phyloP scores from a whole-genome alignment of 2,329 filamentous ascomycete species.

The Helotiales sp. region DNA sequence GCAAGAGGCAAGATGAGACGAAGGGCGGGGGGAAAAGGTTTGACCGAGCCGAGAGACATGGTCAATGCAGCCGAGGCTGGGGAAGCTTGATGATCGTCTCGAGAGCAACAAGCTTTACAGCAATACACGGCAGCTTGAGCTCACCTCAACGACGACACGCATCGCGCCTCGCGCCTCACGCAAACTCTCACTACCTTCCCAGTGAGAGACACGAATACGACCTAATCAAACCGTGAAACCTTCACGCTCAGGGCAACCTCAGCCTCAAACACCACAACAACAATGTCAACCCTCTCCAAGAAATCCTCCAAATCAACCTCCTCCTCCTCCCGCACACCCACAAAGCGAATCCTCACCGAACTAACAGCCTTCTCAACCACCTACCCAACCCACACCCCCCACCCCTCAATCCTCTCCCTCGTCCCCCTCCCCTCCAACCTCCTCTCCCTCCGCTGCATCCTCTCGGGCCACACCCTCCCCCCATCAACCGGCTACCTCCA shows the following conservation, averaged over 20 bases:
- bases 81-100: background rate
- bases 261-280: background rate
- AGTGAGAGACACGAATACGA: too few species aligned
- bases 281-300: background rate
- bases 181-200: too few species aligned
- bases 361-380: conserved; percentile 40
- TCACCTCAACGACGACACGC: background rate
- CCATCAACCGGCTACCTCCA: conserved; percentile 35
- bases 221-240: too few species aligned
- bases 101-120: background rate
- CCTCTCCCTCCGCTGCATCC: conserved; percentile 58
- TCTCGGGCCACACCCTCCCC: conserved; percentile 46
- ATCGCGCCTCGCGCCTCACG: background rate
- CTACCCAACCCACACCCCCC: conserved; percentile 37
- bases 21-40: background rate
- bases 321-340: conserved; percentile 40
- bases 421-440: conserved; percentile 59
- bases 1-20: background rate
- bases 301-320: conserved; percentile 7
- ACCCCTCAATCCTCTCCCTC: conserved; percentile 55
- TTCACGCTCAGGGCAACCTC: background rate
- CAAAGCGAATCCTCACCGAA: conserved; percentile 59
- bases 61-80: background rate
- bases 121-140: background rate
- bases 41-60: background rate